Evolutionary conservation across 805 yeast genomes (phyloP).

Genomic region (Saccharomycopsis fibuligera): DNA sequence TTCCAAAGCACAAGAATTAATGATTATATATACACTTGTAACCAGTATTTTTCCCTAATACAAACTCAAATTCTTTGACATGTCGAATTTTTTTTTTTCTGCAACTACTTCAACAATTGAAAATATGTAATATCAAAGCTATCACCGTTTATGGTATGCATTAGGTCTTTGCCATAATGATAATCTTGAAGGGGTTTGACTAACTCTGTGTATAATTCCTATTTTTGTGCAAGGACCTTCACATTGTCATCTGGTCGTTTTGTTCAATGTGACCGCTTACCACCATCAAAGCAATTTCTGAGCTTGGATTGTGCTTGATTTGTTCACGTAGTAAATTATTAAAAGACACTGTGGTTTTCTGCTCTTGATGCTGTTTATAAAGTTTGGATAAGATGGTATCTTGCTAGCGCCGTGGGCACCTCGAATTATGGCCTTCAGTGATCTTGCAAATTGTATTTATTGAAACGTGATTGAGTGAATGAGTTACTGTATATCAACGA

Average conservation of each 20-base stretch:
- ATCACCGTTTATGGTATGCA: slow-evolving; percentile 59
- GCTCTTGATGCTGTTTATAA: slow-evolving; percentile 42
- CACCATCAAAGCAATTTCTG: slow-evolving; percentile 50
- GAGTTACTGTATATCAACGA: neutral
- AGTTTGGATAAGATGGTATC: slow-evolving; percentile 80
- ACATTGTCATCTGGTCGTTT: slow-evolving; percentile 82
- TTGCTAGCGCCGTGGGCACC: slow-evolving; percentile 96
- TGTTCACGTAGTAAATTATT: slow-evolving; percentile 78
- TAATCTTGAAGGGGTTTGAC: slow-evolving; percentile 61
- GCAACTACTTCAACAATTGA: slow-evolving; percentile 39
- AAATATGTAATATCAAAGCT: slow-evolving; percentile 85
- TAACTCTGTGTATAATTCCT: slow-evolving; percentile 53
- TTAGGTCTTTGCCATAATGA: slow-evolving; percentile 43
- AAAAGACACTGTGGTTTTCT: slow-evolving; percentile 59
- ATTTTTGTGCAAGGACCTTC: slow-evolving; percentile 59
- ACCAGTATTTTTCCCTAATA: too few relatives aligned
- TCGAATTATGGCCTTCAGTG: slow-evolving; percentile 62
- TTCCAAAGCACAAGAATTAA: too few relatives aligned
- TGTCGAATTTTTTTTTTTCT: too few relatives aligned
- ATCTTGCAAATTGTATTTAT: slow-evolving; percentile 24
- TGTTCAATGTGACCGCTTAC: slow-evolving; percentile 51
- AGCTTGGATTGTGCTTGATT: slow-evolving; percentile 55
- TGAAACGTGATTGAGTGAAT: neutral
- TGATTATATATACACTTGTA: too few relatives aligned
- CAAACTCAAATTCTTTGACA: too few relatives aligned